phyloP scores from a whole-genome alignment of 345 rosid genomes.

The Cochlearia excelsa region DNA sequence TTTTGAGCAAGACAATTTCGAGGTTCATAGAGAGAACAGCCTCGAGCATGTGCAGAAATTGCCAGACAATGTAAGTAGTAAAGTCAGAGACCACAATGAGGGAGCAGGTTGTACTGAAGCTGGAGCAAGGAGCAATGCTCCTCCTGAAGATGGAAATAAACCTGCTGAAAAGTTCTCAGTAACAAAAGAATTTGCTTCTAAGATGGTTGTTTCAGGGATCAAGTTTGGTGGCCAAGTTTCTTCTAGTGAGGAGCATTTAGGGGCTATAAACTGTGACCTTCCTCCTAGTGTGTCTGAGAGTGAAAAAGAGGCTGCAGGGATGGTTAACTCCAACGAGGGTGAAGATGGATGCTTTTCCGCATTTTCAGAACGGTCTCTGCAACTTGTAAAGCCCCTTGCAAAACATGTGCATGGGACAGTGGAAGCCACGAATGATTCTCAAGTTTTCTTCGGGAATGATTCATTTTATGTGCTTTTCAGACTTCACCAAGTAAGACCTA shows the following conservation, averaged over 20 bases:
- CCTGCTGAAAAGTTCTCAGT: conserved; percentile 66
- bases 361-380: conserved; percentile 54
- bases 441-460: conserved; percentile 82
- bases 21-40: conserved; percentile 61
- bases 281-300: conserved; percentile 72
- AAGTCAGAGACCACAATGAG: conserved; percentile 44
- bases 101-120: too few species aligned
- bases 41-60: conserved; percentile 48
- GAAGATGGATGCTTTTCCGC: conserved; percentile 40
- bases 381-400: conserved; percentile 72
- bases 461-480: conserved; percentile 85
- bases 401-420: conserved; percentile 55
- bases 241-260: conserved; percentile 80
- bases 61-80: conserved; percentile 50
- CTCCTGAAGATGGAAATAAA: conserved; percentile 69
- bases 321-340: conserved; percentile 55
- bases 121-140: conserved; percentile 60
- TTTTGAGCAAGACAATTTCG: conserved; percentile 85
- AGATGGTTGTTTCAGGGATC: conserved; percentile 65
- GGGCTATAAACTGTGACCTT: conserved; percentile 46
- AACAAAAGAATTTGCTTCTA: conserved; percentile 68
- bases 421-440: conserved; percentile 37
- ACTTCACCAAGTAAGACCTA: conserved; percentile 74
- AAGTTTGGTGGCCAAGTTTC: conserved; percentile 72
- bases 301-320: conserved; percentile 70